A percentile compares a stretch with the other conserved stretches of the same genome.
phyloP scores from a whole-genome alignment of 108 stramenopile species.

The Licmophora abbreviata region DNA sequence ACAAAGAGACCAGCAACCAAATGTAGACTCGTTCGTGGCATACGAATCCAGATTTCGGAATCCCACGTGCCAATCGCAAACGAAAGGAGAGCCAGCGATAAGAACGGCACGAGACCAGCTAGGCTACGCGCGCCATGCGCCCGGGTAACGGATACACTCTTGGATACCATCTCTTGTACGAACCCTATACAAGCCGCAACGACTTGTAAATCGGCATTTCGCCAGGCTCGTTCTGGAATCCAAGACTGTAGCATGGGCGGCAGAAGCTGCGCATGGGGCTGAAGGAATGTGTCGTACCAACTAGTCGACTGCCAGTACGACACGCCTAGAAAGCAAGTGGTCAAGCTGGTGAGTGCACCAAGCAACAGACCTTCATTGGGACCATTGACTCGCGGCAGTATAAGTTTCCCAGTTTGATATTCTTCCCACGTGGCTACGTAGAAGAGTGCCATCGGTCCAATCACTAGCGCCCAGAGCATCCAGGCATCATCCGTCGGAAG shows the following conservation, averaged over 20 bases:
- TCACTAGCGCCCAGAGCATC: slow-evolving; percentile 30
- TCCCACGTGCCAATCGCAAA: slow-evolving; percentile 32
- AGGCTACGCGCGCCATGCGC: slow-evolving; percentile 25
- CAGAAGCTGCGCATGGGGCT: neutral
- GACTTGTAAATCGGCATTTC: slow-evolving; percentile 54
- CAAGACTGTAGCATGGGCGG: neutral
- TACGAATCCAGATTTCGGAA: slow-evolving; percentile 25
- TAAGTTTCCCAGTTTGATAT: slow-evolving; percentile 70
- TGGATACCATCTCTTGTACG: slow-evolving; percentile 49
- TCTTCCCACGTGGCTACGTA: slow-evolving; percentile 84
- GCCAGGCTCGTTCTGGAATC: no score
- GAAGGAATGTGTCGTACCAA: slow-evolving; percentile 24
- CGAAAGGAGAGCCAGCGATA: slow-evolving; percentile 21
- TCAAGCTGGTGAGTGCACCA: slow-evolving; percentile 50
- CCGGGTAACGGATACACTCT: slow-evolving; percentile 26
- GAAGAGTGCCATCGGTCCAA: slow-evolving; percentile 63
- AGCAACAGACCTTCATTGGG: slow-evolving; percentile 72
- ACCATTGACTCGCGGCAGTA: slow-evolving; percentile 79
- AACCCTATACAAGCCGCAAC: slow-evolving; percentile 22
- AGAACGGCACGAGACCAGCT: slow-evolving; percentile 34
- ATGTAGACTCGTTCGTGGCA: slow-evolving; percentile 57
- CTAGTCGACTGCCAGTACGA: slow-evolving; percentile 54
- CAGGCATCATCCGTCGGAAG: slow-evolving; percentile 31
- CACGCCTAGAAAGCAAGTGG: slow-evolving; percentile 37
- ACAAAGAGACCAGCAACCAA: slow-evolving; percentile 58